Conservation (phyloP, 1,139 yeast species). For the Blastobotrys petasosporus region DNA sequence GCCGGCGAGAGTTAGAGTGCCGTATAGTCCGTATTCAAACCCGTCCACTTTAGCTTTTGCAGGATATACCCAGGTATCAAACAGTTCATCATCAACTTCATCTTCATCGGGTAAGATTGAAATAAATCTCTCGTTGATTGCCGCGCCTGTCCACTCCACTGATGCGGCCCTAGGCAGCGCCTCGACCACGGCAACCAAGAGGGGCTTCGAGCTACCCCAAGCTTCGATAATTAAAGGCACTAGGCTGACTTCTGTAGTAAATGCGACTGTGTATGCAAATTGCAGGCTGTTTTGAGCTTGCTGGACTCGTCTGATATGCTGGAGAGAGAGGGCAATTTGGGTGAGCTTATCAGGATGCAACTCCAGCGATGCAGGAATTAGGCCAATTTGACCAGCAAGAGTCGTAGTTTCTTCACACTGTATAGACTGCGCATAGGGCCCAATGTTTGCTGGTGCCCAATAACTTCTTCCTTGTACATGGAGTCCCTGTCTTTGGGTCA, state of each 20-base stretch:
- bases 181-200: slow-evolving; percentile 49
- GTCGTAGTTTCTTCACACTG: slow-evolving; percentile 48
- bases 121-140: slow-evolving; percentile 20
- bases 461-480: slow-evolving; percentile 89
- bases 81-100: slow-evolving; percentile 19
- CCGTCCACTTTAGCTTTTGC: background rate
- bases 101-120: slow-evolving; percentile 20
- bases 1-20: slow-evolving; percentile 1
- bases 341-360: slow-evolving; percentile 19
- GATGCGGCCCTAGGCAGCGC: slow-evolving; percentile 63
- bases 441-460: slow-evolving; percentile 98
- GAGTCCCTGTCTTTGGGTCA: slow-evolving; percentile 45
- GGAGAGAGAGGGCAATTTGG: slow-evolving; percentile 55
- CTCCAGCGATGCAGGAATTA: slow-evolving; percentile 65
- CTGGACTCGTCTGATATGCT: slow-evolving; percentile 38
- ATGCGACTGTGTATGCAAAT: slow-evolving; percentile 50
- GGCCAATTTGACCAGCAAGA: slow-evolving; percentile 90
- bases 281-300: slow-evolving; percentile 13
- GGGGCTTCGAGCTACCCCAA: slow-evolving; percentile 34
- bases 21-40: slow-evolving; percentile 7
- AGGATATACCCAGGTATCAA: slow-evolving; percentile 5
- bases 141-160: slow-evolving; percentile 62
- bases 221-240: slow-evolving; percentile 34
- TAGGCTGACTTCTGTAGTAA: slow-evolving; percentile 38
- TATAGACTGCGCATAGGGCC: slow-evolving; percentile 90